Conservation (phyloP, 2,329 filamentous ascomycete species). For the Dichotomopilus funicola region DNA sequence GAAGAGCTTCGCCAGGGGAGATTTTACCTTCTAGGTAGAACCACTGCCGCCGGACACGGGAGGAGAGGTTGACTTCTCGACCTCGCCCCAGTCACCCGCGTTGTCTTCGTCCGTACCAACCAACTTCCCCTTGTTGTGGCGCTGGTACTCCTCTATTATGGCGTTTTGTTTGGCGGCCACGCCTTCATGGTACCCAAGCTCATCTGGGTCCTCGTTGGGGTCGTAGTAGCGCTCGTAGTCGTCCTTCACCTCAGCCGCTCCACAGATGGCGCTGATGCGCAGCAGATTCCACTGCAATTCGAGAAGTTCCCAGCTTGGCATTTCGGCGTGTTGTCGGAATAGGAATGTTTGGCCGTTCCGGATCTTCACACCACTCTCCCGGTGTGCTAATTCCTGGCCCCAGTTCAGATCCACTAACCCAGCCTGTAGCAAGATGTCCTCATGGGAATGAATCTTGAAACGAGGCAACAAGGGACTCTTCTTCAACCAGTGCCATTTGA, state of each 20-base stretch:
- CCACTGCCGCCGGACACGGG: too few relatives aligned
- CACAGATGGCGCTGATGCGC: slow-evolving; percentile 8
- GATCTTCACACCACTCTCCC: slow-evolving; percentile 7
- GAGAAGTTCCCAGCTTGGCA: slow-evolving; percentile 10
- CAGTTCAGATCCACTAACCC: slow-evolving; percentile 1
- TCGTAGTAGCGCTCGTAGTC: background rate
- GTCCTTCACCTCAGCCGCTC: slow-evolving; percentile 8
- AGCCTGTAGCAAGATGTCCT: background rate
- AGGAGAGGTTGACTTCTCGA: too few relatives aligned
- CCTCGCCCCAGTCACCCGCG: too few relatives aligned
- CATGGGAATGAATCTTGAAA: background rate
- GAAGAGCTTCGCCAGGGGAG: too few relatives aligned
- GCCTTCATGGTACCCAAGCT: background rate
- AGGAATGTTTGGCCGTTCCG: slow-evolving; percentile 8
- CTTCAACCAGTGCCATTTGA: slow-evolving; percentile 11
- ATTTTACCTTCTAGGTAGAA: too few relatives aligned
- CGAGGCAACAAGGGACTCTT: background rate
- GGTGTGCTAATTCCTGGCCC: slow-evolving; percentile 6
- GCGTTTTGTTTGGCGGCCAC: background rate
- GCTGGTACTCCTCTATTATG: background rate
- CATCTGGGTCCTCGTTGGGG: background rate
- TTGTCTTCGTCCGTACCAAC: too few relatives aligned
- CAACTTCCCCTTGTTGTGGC: too few relatives aligned
- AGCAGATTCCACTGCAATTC: slow-evolving; percentile 13
- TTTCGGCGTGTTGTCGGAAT: background rate